Conservation (phyloP, 2,329 filamentous ascomycete species). For the Rasamsonia emersonii region DNA sequence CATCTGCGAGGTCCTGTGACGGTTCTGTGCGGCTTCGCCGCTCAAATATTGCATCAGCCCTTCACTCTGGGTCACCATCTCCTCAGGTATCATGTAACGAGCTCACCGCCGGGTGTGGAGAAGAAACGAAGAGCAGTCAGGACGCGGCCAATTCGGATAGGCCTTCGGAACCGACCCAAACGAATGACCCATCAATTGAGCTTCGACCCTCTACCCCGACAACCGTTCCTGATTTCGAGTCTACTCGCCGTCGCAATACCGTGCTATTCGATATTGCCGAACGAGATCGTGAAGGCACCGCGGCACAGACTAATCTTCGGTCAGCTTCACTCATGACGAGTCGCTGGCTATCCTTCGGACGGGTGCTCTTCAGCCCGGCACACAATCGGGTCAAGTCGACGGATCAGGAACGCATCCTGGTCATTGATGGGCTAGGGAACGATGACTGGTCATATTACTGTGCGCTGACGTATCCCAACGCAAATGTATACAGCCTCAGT, state of each 20-base stretch:
- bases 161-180: constrained; percentile 12
- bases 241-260: constrained; percentile 24
- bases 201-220: constrained; percentile 18
- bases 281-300: constrained; percentile 32
- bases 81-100: constrained; percentile 48
- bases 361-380: constrained; percentile 42
- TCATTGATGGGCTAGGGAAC: constrained; percentile 43
- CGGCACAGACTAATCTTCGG: constrained; percentile 37
- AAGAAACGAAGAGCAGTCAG: constrained; percentile 16
- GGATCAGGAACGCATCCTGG: constrained; percentile 36
- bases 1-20: constrained; percentile 19
- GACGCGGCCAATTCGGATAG: constrained; percentile 14
- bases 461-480: constrained; percentile 39
- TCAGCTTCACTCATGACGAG: constrained; percentile 45
- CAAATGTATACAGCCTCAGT: constrained; percentile 37
- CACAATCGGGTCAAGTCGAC: constrained; percentile 36
- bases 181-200: constrained; percentile 18
- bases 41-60: constrained; percentile 42
- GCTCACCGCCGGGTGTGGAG: constrained; percentile 44
- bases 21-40: constrained; percentile 38
- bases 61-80: constrained; percentile 42
- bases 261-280: constrained; percentile 32
- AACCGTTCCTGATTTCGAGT: constrained; percentile 17
- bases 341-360: constrained; percentile 42
- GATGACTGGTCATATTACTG: constrained; percentile 47